Evolutionary conservation across 2,329 filamentous ascomycete genomes (phyloP), one percentile per base, ranked within the genome.

Genomic region (Monilinia fructicola): DNA sequence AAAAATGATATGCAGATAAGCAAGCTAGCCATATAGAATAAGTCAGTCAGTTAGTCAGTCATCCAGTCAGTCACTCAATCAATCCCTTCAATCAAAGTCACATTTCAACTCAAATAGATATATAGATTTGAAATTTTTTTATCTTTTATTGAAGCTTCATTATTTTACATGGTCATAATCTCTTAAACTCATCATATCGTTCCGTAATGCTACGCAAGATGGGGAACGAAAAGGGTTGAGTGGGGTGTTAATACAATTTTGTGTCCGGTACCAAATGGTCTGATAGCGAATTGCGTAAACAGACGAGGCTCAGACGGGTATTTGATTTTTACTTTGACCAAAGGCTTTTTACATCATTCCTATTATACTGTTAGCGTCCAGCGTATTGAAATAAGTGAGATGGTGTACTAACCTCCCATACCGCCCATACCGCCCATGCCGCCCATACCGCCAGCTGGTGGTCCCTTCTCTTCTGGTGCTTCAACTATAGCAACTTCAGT

Each of bases 401-500:
- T 28, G 28, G 62, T 56, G 31, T 67, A 73, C 73, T 72, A 66
- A 73, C 72, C 72, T 70, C 68, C 70, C 70, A 72, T 72, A 40
- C 83, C 84, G 12, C 84, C 84, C 85, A 87, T 84, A 56, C 82
- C 83, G 31, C 83, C 83, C 88, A 91, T 91, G 72, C 86, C 87
- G 83, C 89, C 90, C 71, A 81, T 78, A 31, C 86, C 87, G 58
- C 87, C 87, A 84, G 89, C 90, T 71, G 81, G 78, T 70, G 83
- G 81, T 69, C 84, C 82, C 75, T 87, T 85, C 90, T 97, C 97
- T 80, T 97, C 93, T 80, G 98, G 94, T 64, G 94, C 95, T 79
- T 99, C 95, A 62, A 97, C 93, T 71, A 99, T 97, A 73, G 95
- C 93, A 67, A 98, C 95, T 83, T 99, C 95, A 69, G 95, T 99